Percentiles rank a stretch among this genome's conserved stretches.
Conservation (phyloP, 306 rosid genomes). For the Fragaria nilgerrensis region DNA sequence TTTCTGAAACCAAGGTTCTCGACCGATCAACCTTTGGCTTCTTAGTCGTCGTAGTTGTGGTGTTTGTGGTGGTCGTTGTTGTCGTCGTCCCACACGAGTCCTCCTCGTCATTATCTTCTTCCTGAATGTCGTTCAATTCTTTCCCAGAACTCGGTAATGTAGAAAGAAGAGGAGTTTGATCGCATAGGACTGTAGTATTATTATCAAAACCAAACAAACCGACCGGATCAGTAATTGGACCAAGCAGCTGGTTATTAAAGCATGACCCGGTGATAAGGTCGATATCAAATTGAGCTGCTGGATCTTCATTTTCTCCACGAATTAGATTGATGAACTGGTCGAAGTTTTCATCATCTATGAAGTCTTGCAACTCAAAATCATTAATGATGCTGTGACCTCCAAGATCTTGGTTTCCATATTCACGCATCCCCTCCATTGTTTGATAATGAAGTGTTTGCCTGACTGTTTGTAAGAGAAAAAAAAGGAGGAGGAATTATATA, state of each 20-base stretch:
- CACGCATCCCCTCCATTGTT: conserved; percentile 32
- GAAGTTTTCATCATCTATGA: conserved; percentile 51
- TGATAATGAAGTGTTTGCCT: conserved; percentile 6
- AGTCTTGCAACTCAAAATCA: conserved; percentile 58
- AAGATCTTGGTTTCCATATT: conserved; percentile 24
- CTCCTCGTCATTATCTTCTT: conserved; percentile 37
- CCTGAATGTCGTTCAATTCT: conserved; percentile 20
- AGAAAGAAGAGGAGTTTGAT: conserved; percentile 39
- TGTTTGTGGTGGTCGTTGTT: conserved; percentile 18
- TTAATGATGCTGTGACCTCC: conserved; percentile 17
- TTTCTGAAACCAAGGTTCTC: conserved; percentile 72
- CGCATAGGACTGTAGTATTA: conserved; percentile 10
- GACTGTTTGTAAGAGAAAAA: neutral
- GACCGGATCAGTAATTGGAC: neutral
- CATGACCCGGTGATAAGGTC: conserved; percentile 42
- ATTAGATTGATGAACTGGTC: conserved; percentile 66
- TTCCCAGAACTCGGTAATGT: conserved; percentile 46
- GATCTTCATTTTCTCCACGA: conserved; percentile 52
- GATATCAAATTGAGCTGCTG: conserved; percentile 36
- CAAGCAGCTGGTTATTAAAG: conserved; percentile 37
- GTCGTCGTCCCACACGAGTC: conserved; percentile 44
- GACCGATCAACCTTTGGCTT: conserved; percentile 61
- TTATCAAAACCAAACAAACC: conserved; percentile 10
- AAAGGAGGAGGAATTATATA: neutral
- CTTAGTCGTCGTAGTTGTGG: conserved; percentile 15